A percentile compares a stretch with the other conserved stretches of the same genome.
phyloP scores from a whole-genome alignment of 179 eudicot genomes.

The Nepenthes alata region DNA sequence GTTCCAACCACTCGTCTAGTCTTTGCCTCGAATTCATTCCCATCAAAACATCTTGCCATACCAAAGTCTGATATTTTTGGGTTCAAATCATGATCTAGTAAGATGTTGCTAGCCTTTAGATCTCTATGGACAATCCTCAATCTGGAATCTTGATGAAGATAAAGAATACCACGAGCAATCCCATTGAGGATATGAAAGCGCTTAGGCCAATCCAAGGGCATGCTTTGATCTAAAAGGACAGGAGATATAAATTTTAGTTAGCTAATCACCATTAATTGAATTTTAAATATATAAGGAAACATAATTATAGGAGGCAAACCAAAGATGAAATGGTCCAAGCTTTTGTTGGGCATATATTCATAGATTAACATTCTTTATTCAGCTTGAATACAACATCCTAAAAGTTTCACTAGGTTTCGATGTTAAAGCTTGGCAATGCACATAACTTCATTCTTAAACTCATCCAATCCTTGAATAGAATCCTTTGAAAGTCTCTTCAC shows the following conservation, averaged over 20 bases:
- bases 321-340: constrained; percentile 15
- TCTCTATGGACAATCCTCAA: constrained; percentile 10
- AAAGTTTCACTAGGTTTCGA: constrained; percentile 19
- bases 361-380: constrained; percentile 19
- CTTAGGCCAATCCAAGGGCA: constrained; percentile 1
- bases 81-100: constrained; percentile 2
- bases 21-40: neutral
- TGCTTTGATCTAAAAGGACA: neutral
- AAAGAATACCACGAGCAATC: constrained; percentile 7
- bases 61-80: constrained; percentile 8
- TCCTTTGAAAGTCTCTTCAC: constrained; percentile 21
- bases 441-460: constrained; percentile 10
- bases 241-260: too few species aligned
- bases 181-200: constrained; percentile 7
- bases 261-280: too few species aligned
- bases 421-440: constrained; percentile 23
- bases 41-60: constrained; percentile 4
- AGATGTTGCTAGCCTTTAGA: constrained; percentile 7
- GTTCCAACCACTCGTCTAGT: constrained; percentile 7
- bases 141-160: constrained; percentile 10
- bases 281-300: too few species aligned
- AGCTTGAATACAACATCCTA: constrained; percentile 18
- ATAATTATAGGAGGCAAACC: constrained; percentile 7
- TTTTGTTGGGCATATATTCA: constrained; percentile 21
- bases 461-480: constrained; percentile 19